Evolutionary conservation across 805 yeast species (phyloP), one percentile per base, ranked within the genome.

Genomic region (Ogataea pignaliae): DNA sequence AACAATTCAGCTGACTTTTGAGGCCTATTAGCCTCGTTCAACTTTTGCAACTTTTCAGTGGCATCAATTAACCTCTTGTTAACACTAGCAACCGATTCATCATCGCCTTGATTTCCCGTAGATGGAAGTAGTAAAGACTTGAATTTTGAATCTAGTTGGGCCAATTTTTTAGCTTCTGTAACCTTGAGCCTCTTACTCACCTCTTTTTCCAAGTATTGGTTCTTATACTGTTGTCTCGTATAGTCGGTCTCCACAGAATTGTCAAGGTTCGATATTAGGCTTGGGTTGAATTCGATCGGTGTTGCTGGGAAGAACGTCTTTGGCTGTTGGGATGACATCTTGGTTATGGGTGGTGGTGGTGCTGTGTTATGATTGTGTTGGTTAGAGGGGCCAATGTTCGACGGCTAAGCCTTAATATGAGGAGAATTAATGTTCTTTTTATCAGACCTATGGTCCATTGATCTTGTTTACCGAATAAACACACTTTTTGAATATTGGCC

Each of bases 181-280:
- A 71, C 68, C 34, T 72, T 67, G 43, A 85, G 69, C 53, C 77
- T 82, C 44, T 73, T 72, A 38, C 76, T 66, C 32, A 85, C 85
- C 59, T 83, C 72, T 43, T 80, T 79, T 60, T 85, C 83, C 44
- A 86, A 72, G 51, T 76, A 80, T 55, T 76, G 77, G 43, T 82
- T 85, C 16, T 83, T 77, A 56, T 77, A 73, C 59, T 85, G 89
- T 36, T 81, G 75, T 59, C 90, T 78, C 8, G 88, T 75, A 59
- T 75, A 85, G 59, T 84, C 85, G 2, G 86, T 75, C 68, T 84
- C 89, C 18, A 71, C 70, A 7, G 60, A 50, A 39, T 66, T 68
- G 50, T 83, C 86, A 53, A 85, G 72, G 56, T 79, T 83, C 6
- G 80, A 70, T 47, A 85, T 69, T 40, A 85, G 73, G 13, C 83